phyloP scores from a whole-genome alignment of 192 early-diverging fungal species.

The Backusella sp. region DNA sequence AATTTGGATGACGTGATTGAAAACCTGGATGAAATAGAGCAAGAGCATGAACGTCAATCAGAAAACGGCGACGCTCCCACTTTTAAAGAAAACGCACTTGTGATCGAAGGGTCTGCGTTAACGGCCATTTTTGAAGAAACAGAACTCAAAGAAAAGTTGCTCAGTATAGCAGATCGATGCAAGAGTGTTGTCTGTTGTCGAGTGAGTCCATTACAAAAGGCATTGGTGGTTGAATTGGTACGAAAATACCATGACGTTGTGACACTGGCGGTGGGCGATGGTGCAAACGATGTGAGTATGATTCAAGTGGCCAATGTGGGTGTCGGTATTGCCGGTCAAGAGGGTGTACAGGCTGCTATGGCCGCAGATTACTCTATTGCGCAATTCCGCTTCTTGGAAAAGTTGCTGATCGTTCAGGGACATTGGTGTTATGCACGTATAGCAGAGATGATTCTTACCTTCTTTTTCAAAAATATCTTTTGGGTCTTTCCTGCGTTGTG shows the following conservation, averaged over 20 bases:
- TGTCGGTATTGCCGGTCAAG: conserved; percentile 74
- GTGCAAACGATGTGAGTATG: conserved; percentile 94
- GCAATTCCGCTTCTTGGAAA: conserved; percentile 87
- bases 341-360: conserved; percentile 90
- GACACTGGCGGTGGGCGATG: conserved; percentile 74
- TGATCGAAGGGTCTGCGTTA: conserved; percentile 83
- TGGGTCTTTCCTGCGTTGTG: conserved; percentile 92
- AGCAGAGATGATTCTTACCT: conserved; percentile 87
- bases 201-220: conserved; percentile 93
- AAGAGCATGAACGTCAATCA: not conserved
- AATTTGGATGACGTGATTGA: conserved; percentile 51
- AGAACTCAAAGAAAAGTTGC: conserved; percentile 55
- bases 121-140: conserved; percentile 48
- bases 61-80: not conserved
- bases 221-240: conserved; percentile 88
- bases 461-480: conserved; percentile 96
- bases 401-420: conserved; percentile 90
- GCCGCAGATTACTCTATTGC: conserved; percentile 92
- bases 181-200: conserved; percentile 93
- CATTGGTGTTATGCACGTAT: conserved; percentile 89
- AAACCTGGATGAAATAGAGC: not conserved
- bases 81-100: conserved; percentile 57
- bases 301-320: conserved; percentile 95
- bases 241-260: conserved; percentile 69
- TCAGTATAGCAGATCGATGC: conserved; percentile 69